A percentile compares a stretch with the other conserved stretches of the same genome.
Conservation (phyloP, 192 early-diverging fungal genomes). For the Phycomyces blakesleeanus region DNA sequence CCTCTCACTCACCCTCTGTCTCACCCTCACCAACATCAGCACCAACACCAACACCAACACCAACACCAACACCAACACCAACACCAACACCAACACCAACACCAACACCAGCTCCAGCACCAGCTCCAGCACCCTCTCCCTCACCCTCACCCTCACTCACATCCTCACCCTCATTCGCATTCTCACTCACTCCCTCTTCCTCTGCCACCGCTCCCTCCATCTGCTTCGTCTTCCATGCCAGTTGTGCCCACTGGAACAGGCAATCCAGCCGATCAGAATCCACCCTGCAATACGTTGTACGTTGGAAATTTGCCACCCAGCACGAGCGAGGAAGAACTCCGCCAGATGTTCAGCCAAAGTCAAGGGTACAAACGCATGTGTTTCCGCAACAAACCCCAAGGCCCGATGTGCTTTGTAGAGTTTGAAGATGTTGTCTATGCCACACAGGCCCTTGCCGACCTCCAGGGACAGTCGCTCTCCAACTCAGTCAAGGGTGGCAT, state of each 20-base stretch:
- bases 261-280: constrained; percentile 86
- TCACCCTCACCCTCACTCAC: no score
- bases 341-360: constrained; percentile 73
- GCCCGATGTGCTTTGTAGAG: constrained; percentile 99
- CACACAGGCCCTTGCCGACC: constrained; percentile 80
- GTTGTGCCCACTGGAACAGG: constrained; percentile 8
- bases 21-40: no score
- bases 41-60: no score
- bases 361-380: constrained; percentile 88
- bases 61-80: no score
- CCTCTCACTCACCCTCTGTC: no score
- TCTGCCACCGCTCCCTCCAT: constrained; percentile 15
- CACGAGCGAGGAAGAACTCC: constrained; percentile 87
- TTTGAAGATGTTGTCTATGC: constrained; percentile 94
- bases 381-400: constrained; percentile 84
- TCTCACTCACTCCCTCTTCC: no score
- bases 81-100: no score
- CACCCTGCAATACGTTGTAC: constrained; percentile 98
- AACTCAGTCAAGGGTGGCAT: constrained; percentile 93
- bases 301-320: constrained; percentile 92
- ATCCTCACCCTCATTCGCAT: no score
- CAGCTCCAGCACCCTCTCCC: no score
- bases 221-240: neutral
- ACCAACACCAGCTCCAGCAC: no score
- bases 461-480: constrained; percentile 78